Conservation (phyloP, 78 protist genomes). For the Ministeria vibrans region DNA sequence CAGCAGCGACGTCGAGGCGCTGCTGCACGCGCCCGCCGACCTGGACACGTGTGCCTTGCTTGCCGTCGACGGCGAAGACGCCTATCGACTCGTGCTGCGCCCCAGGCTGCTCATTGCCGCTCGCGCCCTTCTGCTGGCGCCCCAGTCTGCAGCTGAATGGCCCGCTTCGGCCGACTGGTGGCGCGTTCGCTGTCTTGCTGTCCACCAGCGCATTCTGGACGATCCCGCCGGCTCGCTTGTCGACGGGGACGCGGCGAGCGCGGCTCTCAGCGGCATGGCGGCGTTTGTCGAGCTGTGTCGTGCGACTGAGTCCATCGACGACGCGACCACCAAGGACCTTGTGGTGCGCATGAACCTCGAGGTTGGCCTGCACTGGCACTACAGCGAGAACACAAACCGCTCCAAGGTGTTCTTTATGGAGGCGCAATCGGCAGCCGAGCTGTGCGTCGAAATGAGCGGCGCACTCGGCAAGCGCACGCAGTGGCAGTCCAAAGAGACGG, state of each 20-base stretch:
- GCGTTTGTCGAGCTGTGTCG: not conserved
- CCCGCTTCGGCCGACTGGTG: not conserved
- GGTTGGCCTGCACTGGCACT: not conserved
- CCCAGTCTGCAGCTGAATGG: not conserved
- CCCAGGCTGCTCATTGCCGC: not conserved
- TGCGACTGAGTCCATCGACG: not conserved
- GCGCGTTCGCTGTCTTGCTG: not conserved
- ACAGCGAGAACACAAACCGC: not conserved
- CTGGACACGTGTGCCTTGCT: not conserved
- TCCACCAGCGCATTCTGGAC: not conserved
- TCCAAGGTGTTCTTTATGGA: not conserved
- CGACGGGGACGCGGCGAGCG: too few species aligned
- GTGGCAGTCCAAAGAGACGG: slow-evolving; percentile 52
- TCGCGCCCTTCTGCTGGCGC: not conserved
- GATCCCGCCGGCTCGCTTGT: not conserved
- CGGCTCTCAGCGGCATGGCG: too few species aligned
- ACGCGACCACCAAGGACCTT: not conserved
- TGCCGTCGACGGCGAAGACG: not conserved
- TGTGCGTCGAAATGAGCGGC: slow-evolving; percentile 49
- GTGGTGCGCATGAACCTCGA: not conserved
- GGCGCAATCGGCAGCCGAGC: not conserved
- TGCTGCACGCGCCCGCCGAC: not conserved
- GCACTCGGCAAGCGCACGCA: slow-evolving; percentile 61
- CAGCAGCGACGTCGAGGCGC: not conserved
- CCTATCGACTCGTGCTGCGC: not conserved